Percentiles rank a stretch among this genome's conserved stretches.
Evolutionary conservation across 495 filamentous ascomycete genomes (phyloP).

Genomic region (Penicillium bovifimosum): DNA sequence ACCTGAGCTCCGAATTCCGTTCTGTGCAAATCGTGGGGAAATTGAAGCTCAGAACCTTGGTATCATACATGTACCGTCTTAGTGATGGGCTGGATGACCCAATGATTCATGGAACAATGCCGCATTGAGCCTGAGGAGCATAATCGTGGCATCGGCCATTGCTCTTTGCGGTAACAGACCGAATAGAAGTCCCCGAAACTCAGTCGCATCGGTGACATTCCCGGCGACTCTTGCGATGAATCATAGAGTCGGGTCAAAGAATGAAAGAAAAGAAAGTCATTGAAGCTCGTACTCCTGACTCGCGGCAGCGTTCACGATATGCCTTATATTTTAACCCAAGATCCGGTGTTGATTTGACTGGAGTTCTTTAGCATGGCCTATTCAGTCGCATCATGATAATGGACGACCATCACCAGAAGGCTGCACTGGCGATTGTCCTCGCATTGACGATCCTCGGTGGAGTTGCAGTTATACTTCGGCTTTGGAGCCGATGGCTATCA

Average conservation of each 20-base stretch:
- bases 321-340: neutral
- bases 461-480: slow-evolving; percentile 35
- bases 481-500: slow-evolving; percentile 42
- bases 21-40: neutral
- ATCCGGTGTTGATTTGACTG: neutral
- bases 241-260: neutral
- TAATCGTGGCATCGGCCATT: too few species aligned
- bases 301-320: neutral
- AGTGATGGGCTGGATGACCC: too few species aligned
- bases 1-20: neutral
- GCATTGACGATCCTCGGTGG: slow-evolving; percentile 44
- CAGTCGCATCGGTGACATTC: too few species aligned
- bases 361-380: too few species aligned
- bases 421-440: slow-evolving; percentile 42
- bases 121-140: too few species aligned
- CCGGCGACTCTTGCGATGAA: neutral
- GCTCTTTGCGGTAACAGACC: too few species aligned
- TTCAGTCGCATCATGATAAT: slow-evolving; percentile 5
- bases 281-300: neutral
- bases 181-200: too few species aligned
- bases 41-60: too few species aligned
- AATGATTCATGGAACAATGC: too few species aligned
- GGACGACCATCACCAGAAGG: slow-evolving; percentile 30
- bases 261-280: neutral
- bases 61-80: too few species aligned